Percentiles rank a stretch among this genome's conserved stretches.
Conservation (phyloP, 306 rosid species). For the Trichosanthes cucumerina region DNA sequence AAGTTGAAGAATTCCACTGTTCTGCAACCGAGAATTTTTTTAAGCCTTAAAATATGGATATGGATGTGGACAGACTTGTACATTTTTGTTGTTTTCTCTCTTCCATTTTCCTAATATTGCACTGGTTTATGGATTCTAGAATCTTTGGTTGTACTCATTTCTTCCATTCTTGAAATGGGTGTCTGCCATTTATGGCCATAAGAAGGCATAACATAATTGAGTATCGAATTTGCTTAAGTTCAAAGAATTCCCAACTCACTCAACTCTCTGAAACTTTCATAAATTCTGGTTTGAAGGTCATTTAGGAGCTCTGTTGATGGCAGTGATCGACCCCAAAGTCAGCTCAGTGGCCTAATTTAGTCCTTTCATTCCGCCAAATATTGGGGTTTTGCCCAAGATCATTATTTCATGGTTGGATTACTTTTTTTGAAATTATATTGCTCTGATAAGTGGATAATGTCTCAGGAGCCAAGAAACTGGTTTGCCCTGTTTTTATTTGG, state of each 20-base stretch:
- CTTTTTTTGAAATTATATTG: not conserved
- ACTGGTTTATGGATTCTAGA: constrained; percentile 20
- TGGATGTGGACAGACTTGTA: constrained; percentile 33
- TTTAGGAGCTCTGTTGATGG: constrained; percentile 38
- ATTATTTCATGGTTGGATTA: constrained; percentile 65
- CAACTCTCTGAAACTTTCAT: constrained; percentile 15
- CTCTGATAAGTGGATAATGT: constrained; percentile 12
- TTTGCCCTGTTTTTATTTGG: constrained; percentile 52
- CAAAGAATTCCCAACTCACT: constrained; percentile 6
- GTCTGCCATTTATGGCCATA: constrained; percentile 19
- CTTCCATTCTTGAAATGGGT: constrained; percentile 16
- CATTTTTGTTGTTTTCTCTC: constrained; percentile 33
- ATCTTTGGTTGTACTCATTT: constrained; percentile 11
- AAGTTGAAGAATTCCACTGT: too few species aligned
- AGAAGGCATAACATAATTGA: not conserved
- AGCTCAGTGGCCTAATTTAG: constrained; percentile 45
- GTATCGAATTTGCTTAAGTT: constrained; percentile 6
- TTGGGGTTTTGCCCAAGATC: constrained; percentile 74
- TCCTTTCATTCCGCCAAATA: constrained; percentile 71
- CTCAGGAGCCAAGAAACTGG: constrained; percentile 88
- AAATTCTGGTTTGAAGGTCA: not conserved
- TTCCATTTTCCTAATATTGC: constrained; percentile 7
- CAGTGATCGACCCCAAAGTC: constrained; percentile 36
- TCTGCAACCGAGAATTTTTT: too few species aligned
- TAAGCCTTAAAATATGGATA: too few species aligned